Evolutionary conservation across 2,329 filamentous ascomycete species (phyloP), one percentile per base, ranked within the genome.

Genomic region (Botrytis sinoallii): DNA sequence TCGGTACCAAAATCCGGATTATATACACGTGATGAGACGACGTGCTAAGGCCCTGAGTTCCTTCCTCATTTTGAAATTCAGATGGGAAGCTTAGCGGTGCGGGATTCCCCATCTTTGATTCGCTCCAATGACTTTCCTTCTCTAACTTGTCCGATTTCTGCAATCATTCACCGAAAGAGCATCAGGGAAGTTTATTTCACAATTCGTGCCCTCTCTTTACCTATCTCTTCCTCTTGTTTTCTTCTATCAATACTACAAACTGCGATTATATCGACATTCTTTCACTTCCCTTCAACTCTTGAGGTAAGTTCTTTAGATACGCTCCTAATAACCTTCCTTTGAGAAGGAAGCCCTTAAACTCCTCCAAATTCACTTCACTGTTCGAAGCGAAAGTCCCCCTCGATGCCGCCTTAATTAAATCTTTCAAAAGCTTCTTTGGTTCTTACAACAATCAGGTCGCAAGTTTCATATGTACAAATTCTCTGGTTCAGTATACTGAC

Each of bases 381-480:
- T 65, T 46, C 38, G 59, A 66, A 71, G 59, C 69, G 42, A 65
- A 44, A 44, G 52, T 35, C 69, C 29, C 29, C 69, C 61, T 71
- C 4, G 44, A 71, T 52, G 59, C 59, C n/a, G 69, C 44, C 59
- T 57, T 57, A 42, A 44, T 32, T 40, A 5, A 42, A 57, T 8
- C 35, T n/a, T 42, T 29, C 35, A n/a, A 32, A 5, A 32, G 25
- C 10, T n/a, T 57, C 6, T 12, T 32, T 42, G 3, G 2, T 59
- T 25, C 18, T 25, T 69, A 14, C 48, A 42, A 35, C 48, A 69
- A 69, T 59, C 10, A 14, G 35, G 44, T 57, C n/a, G 25, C 46
- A 25, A 25, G 1, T 38, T 42, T 52, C 5, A 2, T 1, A 32
- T 57, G 9, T 8, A 9, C 12, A 57, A 69, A 25, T 18, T 32